A percentile compares a stretch with the other conserved stretches of the same genome.
Evolutionary conservation across 2,329 filamentous ascomycete species (phyloP).

Genomic region (Diaporthe helianthi): DNA sequence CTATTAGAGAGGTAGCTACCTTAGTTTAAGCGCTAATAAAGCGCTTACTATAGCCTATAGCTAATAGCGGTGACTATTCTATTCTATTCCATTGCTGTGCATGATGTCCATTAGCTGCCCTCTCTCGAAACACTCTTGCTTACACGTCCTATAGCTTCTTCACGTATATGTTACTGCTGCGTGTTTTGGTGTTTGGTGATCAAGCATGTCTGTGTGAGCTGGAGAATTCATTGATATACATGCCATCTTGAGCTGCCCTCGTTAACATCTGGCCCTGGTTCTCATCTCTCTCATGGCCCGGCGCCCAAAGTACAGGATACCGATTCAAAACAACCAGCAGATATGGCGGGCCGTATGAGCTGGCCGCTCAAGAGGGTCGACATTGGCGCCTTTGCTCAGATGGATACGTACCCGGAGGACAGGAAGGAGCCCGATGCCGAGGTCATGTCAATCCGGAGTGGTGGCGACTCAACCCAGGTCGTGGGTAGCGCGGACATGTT

Average conservation of each 20-base stretch:
- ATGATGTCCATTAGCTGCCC: background rate
- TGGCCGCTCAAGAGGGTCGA: constrained; percentile 28
- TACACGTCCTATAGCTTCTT: constrained; percentile 6
- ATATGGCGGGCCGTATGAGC: constrained; percentile 25
- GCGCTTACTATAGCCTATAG: no score
- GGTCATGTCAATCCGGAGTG: background rate
- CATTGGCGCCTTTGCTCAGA: background rate
- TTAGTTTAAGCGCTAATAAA: no score
- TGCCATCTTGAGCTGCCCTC: background rate
- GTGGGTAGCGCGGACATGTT: constrained; percentile 37
- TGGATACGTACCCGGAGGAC: constrained; percentile 8
- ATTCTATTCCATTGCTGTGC: no score
- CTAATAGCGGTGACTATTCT: no score
- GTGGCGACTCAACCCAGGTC: constrained; percentile 29
- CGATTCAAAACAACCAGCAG: background rate
- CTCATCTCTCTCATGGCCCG: constrained; percentile 11
- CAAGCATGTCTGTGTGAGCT: background rate
- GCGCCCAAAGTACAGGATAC: constrained; percentile 6
- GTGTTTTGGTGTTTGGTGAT: background rate
- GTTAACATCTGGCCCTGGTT: background rate
- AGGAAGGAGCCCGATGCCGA: constrained; percentile 26
- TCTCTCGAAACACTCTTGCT: constrained; percentile 27
- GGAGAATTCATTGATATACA: constrained; percentile 16
- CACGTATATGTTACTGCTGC: background rate
- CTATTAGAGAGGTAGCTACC: no score